Base-by-base conservation (phyloP, 225 moss, liverwort and hornwort genomes). In the Sphagnum tenellum region DNA sequence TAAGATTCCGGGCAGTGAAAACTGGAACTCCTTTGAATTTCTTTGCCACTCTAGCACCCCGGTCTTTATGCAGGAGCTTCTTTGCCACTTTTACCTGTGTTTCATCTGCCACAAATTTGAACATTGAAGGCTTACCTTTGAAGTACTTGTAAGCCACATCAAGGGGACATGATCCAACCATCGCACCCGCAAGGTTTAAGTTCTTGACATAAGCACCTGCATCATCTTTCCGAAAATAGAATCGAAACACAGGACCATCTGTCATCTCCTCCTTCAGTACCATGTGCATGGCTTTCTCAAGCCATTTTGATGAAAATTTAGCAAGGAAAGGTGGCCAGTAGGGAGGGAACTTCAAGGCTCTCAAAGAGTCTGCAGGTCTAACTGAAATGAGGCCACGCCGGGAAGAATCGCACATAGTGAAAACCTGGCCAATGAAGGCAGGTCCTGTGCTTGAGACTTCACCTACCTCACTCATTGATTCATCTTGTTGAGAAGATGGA, bases 81-180 rank as follows among this genome's bases (percentile, higher is more conserved):
- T 77, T 92, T 46, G 95, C 95, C 45, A 92, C 79, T 69, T 85
- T 88, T 50, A 96, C 92, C 82, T 96, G 95, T 14, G 79, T 74
- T 12, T 76, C 74, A 66, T 92, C 92, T 46, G 89, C 76, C 77
- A 96, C 84, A 29, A 96, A 96, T 69, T 85, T 92, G 59, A 96
- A 96, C 95, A 92, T 90, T 3, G 77, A 88, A 64, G 92, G 86
- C 75, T 86, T 92, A 52, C 92, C 88, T 66, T 87, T 90, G 64
- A 86, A 89, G 60, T 92, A 90, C 71, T 89, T 96, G 75, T 96
- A 96, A 4, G 95, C 95, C 55, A 92, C 84, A 68, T 96, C 95
- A 45, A 96, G 81, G 9, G 95, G 89, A 67, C 95, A 96, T 57
- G 92, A 86, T 53, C 95, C 92, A 2, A 96, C 92, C 49, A 77